These are phyloP conservation scores for Aspergillus persii DNA, from an alignment of 2,329 filamentous ascomycete genomes.

Conservation along the genomic window DNA sequence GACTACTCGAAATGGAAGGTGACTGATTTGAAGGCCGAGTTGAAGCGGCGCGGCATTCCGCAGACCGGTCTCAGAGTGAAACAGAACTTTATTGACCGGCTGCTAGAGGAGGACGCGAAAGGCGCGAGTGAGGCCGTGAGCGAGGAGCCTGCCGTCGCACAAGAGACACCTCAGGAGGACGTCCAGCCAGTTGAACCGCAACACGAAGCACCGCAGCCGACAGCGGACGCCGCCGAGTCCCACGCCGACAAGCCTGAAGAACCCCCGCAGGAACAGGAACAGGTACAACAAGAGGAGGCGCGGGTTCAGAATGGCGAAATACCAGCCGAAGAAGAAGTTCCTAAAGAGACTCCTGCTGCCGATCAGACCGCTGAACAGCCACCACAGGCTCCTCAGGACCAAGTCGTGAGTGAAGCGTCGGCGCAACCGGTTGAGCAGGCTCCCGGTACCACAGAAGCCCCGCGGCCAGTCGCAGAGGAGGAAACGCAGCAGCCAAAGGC, in stretches of 20 bases:
- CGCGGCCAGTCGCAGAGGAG: conserved; percentile 15
- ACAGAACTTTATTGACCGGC: conserved; percentile 60
- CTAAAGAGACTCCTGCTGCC: conserved; percentile 10
- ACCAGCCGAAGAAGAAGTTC: conserved; percentile 9
- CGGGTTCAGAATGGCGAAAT: conserved; percentile 7
- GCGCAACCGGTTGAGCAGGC: conserved; percentile 25
- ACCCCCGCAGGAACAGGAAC: conserved; percentile 9
- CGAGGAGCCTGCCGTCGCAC: conserved; percentile 19
- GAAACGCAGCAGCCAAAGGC: conserved; percentile 18
- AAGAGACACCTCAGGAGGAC: conserved; percentile 14
- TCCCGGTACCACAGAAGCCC: conserved; percentile 11
- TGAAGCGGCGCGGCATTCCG: conserved; percentile 68
- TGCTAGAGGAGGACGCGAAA: conserved; percentile 48
- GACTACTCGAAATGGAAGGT: conserved; percentile 66
- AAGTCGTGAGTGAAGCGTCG: conserved; percentile 13
- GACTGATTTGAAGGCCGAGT: conserved; percentile 69
- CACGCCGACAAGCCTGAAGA: conserved; percentile 17
- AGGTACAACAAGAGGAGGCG: conserved; percentile 8
- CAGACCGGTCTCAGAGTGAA: conserved; percentile 70
- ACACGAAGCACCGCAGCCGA: conserved; percentile 9
- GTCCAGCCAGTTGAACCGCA: conserved; percentile 11
- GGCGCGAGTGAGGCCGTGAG: conserved; percentile 28
- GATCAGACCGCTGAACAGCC: conserved; percentile 1
- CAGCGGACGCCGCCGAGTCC: conserved; percentile 11
- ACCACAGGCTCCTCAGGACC: conserved; percentile 1